Base-by-base conservation (phyloP, 2,329 filamentous ascomycete species). In the Clonostachys rhizophaga region DNA sequence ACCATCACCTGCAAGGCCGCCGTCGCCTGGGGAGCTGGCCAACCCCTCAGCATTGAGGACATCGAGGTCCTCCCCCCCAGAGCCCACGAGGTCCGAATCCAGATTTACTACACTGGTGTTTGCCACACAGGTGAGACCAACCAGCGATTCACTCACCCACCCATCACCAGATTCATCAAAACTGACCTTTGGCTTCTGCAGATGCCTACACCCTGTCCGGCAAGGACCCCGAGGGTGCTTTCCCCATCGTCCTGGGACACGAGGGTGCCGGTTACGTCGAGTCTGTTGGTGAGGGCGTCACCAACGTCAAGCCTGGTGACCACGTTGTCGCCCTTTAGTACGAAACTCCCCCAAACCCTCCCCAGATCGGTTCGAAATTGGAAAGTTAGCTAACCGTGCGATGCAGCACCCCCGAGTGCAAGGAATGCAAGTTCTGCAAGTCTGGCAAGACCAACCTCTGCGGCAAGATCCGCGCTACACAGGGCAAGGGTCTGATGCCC, bases 371-470 rank as follows among this genome's bases (percentile, higher is more conserved):
- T 6, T 9, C 37, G 24, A 33, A 43, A 42, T 16, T 16, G 30
- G 8, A 11, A 17, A 39, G 18, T 45, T 41, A 10, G 46, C 36
- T 18, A 39, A n/a, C 36, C 14, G 3, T n/a, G 17, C 12, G 7
- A 39, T 34, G 49, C 62, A 95, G 91, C 78, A 97, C 91, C 42
- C 94, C 94, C 55, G 92, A 97, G 76, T 97, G 94, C 77, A 79
- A 83, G 58, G 92, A 97, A 71, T 99, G 94, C 84, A 97, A 97
- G 78, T 97, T 97, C 81, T 99, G 94, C 86, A 94, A 90, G 72
- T 97, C 92, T 40, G 94, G 92, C 74, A 99, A 99, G 85, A 97
- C 92, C 62, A 96, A 97, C 74, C 87, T 97, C 49, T 97, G 92
- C 75, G 94, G 94, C 69, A 97, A 97, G 83, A 99, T 99, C 71